These are phyloP conservation scores for Pestalotiopsis sp. DNA, from an alignment of 2,329 filamentous ascomycete genomes.

Conservation along the genomic window DNA sequence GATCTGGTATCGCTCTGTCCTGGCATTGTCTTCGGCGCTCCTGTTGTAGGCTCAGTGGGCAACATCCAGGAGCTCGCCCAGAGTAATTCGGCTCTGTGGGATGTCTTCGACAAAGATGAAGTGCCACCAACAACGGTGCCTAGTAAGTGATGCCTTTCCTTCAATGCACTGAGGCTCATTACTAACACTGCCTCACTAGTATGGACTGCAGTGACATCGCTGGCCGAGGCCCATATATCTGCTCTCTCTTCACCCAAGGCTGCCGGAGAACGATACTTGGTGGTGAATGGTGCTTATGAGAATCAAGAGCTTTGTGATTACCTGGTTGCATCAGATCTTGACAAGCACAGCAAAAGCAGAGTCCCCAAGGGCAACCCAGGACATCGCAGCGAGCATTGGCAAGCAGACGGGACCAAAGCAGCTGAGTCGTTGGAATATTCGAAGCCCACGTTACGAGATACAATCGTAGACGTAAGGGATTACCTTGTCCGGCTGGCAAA, in stretches of 20 bases:
- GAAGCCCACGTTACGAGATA: neutral
- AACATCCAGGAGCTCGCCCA: constrained; percentile 1
- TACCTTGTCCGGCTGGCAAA: neutral
- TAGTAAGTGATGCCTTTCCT: neutral
- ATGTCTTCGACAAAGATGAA: constrained; percentile 4
- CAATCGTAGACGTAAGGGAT: neutral
- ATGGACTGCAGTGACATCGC: constrained; percentile 7
- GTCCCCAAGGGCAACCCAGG: neutral
- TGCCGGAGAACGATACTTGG: neutral
- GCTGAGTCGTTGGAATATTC: neutral
- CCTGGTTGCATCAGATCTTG: neutral
- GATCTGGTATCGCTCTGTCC: constrained; percentile 49
- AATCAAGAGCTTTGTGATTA: constrained; percentile 8
- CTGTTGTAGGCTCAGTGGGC: constrained; percentile 1
- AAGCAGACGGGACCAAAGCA: constrained; percentile 6
- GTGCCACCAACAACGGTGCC: constrained; percentile 6
- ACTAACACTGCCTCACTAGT: neutral
- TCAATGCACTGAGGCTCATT: neutral
- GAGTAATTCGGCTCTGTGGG: neutral
- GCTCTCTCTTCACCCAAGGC: neutral
- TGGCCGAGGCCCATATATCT: constrained; percentile 9
- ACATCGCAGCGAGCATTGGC: neutral
- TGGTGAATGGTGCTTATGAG: constrained; percentile 5
- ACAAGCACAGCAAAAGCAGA: neutral
- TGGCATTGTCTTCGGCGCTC: constrained; percentile 44